Evolutionary conservation across 192 early-diverging fungal species (phyloP).

Genomic region (Linnemannia elongata): DNA sequence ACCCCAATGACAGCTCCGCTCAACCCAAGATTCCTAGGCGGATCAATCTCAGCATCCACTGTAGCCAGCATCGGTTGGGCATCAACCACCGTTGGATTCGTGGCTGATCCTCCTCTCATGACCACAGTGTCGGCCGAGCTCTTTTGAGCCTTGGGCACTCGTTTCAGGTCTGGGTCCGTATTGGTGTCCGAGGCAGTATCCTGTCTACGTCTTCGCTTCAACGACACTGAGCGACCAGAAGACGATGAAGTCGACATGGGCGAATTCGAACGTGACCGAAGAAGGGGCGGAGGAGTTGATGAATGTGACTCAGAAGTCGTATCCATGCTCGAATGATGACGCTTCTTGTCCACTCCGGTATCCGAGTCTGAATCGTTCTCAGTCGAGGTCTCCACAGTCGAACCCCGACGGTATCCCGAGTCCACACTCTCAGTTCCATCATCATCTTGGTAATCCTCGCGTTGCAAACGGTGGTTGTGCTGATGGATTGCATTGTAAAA

Average conservation of each 20-base stretch:
- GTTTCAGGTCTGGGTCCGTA: neutral
- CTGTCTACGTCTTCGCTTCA: slow-evolving; percentile 21
- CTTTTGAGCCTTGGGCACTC: slow-evolving; percentile 4
- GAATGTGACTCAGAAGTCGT: neutral
- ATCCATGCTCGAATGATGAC: neutral
- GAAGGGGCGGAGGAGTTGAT: neutral
- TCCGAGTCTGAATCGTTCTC: slow-evolving; percentile 7
- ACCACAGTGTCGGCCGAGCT: neutral
- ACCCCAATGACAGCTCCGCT: neutral
- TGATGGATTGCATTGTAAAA: slow-evolving; percentile 32
- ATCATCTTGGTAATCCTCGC: neutral
- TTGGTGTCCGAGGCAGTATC: neutral
- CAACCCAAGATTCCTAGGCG: slow-evolving; percentile 13
- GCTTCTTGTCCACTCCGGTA: neutral
- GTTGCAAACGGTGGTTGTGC: neutral
- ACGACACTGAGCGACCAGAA: neutral
- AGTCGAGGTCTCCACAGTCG: neutral
- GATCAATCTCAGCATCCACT: slow-evolving; percentile 4
- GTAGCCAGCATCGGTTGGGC: neutral
- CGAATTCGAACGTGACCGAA: neutral
- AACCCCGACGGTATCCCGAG: neutral
- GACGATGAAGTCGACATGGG: slow-evolving; percentile 6
- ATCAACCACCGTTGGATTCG: neutral
- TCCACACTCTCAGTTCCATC: neutral
- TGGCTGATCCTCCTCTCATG: neutral